Evolutionary conservation across 1,284 basidiomycete species (phyloP).

Genomic region (Ceratobasidium sp.): DNA sequence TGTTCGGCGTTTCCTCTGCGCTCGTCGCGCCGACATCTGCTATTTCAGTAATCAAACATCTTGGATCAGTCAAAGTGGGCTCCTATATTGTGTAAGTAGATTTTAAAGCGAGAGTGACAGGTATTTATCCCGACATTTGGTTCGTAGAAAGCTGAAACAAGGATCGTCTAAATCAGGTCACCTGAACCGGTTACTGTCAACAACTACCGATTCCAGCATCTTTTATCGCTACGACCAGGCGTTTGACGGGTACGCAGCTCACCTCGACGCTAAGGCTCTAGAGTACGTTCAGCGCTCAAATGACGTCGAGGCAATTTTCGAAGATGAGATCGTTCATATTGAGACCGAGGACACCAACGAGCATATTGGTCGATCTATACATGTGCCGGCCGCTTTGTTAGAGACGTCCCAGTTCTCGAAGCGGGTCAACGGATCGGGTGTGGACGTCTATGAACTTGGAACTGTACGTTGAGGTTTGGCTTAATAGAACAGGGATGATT

Average conservation of each 20-base stretch:
- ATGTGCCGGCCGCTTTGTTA: no score
- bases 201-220: background rate
- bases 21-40: conserved; percentile 5
- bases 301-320: conserved; percentile 12
- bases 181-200: background rate
- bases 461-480: conserved; percentile 10
- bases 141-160: background rate
- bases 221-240: background rate
- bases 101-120: background rate
- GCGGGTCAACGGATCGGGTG: background rate
- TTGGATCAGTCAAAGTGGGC: background rate
- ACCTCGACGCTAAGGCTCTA: background rate
- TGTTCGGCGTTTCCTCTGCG: conserved; percentile 20
- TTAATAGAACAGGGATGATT: no score
- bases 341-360: background rate
- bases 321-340: conserved; percentile 2
- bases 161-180: background rate
- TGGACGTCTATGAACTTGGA: conserved; percentile 17
- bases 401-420: background rate
- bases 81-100: conserved; percentile 15
- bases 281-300: background rate
- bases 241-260: conserved; percentile 22
- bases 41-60: conserved; percentile 11
- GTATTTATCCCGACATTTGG: background rate
- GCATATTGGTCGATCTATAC: background rate